Evolutionary conservation across 768 basidiomycete genomes (phyloP).

Genomic region (Xerocomus brunneocitrinus): DNA sequence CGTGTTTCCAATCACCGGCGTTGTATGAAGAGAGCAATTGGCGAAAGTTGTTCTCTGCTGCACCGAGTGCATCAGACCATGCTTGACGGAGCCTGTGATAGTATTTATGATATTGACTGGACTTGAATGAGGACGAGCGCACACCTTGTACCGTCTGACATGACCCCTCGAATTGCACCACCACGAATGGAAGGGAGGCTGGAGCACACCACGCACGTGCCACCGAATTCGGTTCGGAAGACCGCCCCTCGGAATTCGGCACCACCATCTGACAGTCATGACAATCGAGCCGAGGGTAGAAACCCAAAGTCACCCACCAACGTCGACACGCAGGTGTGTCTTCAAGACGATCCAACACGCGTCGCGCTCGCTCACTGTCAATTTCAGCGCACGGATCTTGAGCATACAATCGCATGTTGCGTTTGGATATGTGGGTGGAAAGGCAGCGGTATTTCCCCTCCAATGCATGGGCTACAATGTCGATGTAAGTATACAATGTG

Average conservation of each 20-base stretch:
- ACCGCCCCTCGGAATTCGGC: neutral
- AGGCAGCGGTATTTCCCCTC: slow-evolving; percentile 71
- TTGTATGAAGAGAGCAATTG: slow-evolving; percentile 68
- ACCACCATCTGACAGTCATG: neutral
- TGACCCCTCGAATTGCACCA: slow-evolving; percentile 14
- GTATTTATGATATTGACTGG: neutral
- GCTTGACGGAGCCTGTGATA: slow-evolving; percentile 70
- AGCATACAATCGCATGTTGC: slow-evolving; percentile 93
- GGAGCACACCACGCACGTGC: slow-evolving; percentile 1
- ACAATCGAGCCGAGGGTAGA: neutral
- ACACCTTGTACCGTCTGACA: slow-evolving; percentile 63
- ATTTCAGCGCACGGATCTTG: slow-evolving; percentile 54
- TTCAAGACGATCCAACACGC: neutral
- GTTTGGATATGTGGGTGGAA: slow-evolving; percentile 90
- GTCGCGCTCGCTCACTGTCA: neutral
- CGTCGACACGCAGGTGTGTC: slow-evolving; percentile 5
- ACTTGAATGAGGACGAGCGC: slow-evolving; percentile 9
- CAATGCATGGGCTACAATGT: slow-evolving; percentile 93
- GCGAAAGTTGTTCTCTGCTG: slow-evolving; percentile 74
- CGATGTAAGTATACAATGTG: slow-evolving; percentile 56
- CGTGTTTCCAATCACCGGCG: slow-evolving; percentile 77
- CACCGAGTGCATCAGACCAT: slow-evolving; percentile 72
- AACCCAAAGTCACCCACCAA: neutral
- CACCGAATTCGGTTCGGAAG: neutral
- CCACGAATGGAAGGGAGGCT: neutral